Evolutionary conservation across 495 filamentous ascomycete species (phyloP).

Genomic region (Aspergillus ostianus): DNA sequence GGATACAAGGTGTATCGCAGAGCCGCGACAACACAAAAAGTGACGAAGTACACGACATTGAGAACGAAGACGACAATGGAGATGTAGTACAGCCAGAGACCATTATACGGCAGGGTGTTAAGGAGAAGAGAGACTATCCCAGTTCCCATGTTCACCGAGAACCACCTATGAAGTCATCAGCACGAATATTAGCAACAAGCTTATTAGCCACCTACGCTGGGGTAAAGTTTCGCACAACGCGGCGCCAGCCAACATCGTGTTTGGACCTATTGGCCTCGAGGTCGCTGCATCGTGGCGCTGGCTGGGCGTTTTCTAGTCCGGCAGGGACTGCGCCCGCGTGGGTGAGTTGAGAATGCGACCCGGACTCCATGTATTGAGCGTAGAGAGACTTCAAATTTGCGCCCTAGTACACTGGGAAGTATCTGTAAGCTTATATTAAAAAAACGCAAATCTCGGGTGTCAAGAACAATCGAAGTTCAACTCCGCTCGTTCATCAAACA

Average conservation of each 20-base stretch:
- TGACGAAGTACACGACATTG: slow-evolving; percentile 52
- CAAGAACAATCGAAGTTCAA: neutral
- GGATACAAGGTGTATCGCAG: slow-evolving; percentile 59
- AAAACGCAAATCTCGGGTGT: neutral
- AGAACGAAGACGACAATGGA: slow-evolving; percentile 53
- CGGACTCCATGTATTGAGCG: neutral
- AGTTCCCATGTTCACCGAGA: slow-evolving; percentile 64
- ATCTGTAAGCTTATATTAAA: too few species aligned
- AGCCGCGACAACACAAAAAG: slow-evolving; percentile 38
- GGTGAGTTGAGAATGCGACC: neutral
- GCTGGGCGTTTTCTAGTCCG: neutral
- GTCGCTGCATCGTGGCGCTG: neutral
- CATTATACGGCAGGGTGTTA: slow-evolving; percentile 56
- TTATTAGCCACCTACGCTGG: slow-evolving; percentile 33
- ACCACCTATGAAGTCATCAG: slow-evolving; percentile 31
- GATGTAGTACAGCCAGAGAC: slow-evolving; percentile 50
- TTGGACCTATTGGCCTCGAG: slow-evolving; percentile 13
- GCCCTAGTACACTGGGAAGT: too few species aligned
- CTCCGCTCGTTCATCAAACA: neutral
- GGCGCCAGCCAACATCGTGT: slow-evolving; percentile 43
- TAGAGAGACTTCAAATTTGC: too few species aligned
- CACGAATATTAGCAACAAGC: neutral
- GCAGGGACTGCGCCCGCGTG: neutral
- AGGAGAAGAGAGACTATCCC: slow-evolving; percentile 62
- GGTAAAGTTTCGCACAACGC: slow-evolving; percentile 48